Evolutionary conservation across 2,329 filamentous ascomycete genomes (phyloP).

Genomic region (Aureobasidium melanogenum): DNA sequence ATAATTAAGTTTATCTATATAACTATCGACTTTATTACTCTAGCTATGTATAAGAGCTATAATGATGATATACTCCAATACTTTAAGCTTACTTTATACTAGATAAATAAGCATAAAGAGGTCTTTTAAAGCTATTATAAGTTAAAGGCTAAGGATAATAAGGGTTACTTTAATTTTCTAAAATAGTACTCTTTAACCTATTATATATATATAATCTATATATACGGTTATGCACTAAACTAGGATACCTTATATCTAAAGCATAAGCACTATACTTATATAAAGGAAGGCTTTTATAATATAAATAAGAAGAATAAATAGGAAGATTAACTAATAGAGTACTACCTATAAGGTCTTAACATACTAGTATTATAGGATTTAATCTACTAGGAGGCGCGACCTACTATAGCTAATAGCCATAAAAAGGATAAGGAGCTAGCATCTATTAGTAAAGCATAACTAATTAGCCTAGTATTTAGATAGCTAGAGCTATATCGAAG

Average conservation of each 20-base stretch:
- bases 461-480: too few species aligned
- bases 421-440: too few species aligned
- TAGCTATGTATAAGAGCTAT: not conserved
- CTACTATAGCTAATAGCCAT: too few species aligned
- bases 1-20: not conserved
- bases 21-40: not conserved
- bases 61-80: not conserved
- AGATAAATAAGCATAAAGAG: not conserved
- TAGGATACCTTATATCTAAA: not conserved
- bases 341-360: not conserved
- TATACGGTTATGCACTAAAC: not conserved
- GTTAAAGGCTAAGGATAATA: not conserved
- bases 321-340: not conserved
- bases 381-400: not conserved
- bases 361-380: not conserved
- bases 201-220: not conserved
- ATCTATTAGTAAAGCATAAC: too few species aligned
- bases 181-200: not conserved
- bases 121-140: not conserved
- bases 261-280: not conserved
- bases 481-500: too few species aligned
- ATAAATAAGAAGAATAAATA: not conserved
- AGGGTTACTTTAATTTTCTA: not conserved
- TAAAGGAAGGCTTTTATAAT: not conserved
- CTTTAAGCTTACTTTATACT: not conserved